Percentiles rank a stretch among this genome's conserved stretches.
These are phyloP conservation scores for Homolaphlyctis polyrhiza DNA, from an alignment of 371 early-diverging fungal species.

Conservation along the genomic window DNA sequence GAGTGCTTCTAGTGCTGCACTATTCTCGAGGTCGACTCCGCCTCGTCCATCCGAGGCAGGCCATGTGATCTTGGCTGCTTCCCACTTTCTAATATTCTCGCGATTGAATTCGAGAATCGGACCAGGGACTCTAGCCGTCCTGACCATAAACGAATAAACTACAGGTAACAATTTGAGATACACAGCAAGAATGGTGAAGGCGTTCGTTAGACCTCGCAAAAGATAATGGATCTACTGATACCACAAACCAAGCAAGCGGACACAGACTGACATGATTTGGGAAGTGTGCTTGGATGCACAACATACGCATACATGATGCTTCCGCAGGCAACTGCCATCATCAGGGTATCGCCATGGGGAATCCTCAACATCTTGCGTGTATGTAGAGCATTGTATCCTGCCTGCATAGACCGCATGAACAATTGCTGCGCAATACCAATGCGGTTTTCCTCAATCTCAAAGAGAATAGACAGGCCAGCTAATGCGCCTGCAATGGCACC, in stretches of 20 bases:
- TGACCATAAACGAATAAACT: conserved; percentile 35
- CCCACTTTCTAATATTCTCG: conserved; percentile 17
- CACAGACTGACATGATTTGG: conserved; percentile 21
- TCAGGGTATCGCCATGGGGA: conserved; percentile 34
- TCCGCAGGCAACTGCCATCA: conserved; percentile 29
- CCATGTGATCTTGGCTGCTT: not conserved
- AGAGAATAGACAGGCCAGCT: conserved; percentile 28
- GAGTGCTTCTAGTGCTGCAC: too few species aligned
- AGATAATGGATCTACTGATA: too few species aligned
- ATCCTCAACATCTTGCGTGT: conserved; percentile 21
- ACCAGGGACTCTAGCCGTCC: conserved; percentile 23
- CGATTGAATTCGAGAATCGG: conserved; percentile 24
- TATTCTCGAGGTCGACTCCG: too few species aligned
- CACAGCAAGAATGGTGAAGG: too few species aligned
- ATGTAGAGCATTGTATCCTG: conserved; percentile 25
- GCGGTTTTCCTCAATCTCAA: conserved; percentile 28
- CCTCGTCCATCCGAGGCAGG: too few species aligned
- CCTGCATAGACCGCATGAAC: conserved; percentile 26
- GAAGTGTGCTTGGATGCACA: conserved; percentile 36
- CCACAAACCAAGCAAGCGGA: not conserved
- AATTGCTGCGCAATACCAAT: conserved; percentile 36
- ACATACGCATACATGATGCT: conserved; percentile 39
- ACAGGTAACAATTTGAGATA: not conserved
- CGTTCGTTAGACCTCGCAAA: too few species aligned
- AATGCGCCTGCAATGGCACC: conserved; percentile 22